Percentiles rank a stretch among this genome's conserved stretches.
Conservation (phyloP, 192 early-diverging fungal genomes). For the Phycomyces blakesleeanus region DNA sequence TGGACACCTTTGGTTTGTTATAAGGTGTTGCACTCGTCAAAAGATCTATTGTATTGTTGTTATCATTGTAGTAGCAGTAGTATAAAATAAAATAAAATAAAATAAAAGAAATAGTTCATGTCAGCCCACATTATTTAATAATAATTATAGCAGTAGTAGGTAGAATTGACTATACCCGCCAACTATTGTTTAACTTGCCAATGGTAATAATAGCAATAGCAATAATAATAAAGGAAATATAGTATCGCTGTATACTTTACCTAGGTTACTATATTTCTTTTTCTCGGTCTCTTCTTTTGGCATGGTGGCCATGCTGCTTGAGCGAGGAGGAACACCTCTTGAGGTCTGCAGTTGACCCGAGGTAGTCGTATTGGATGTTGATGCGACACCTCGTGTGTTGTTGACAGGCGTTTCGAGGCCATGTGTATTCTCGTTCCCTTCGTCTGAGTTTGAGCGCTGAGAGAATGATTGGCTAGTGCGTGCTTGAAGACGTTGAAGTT, state of each 20-base stretch:
- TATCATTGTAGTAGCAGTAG: constrained; percentile 28
- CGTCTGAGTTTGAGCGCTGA: background rate
- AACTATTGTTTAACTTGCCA: too few relatives aligned
- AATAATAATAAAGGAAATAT: too few relatives aligned
- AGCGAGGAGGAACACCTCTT: constrained; percentile 6
- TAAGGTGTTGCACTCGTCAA: constrained; percentile 64
- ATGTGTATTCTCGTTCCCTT: background rate
- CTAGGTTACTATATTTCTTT: constrained; percentile 30
- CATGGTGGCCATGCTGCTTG: background rate
- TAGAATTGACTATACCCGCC: too few relatives aligned
- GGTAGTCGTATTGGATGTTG: background rate
- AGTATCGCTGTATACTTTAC: background rate
- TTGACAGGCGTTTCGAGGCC: too few relatives aligned
- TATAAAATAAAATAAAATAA: too few relatives aligned
- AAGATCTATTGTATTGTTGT: constrained; percentile 48
- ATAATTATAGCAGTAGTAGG: too few relatives aligned
- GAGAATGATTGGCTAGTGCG: constrained; percentile 8
- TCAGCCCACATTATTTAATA: too few relatives aligned
- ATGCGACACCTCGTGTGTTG: too few relatives aligned
- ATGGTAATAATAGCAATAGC: too few relatives aligned
- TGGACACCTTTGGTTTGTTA: constrained; percentile 65
- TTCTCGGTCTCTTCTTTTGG: constrained; percentile 12
- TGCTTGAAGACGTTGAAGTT: constrained; percentile 54
- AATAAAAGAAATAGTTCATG: too few relatives aligned
- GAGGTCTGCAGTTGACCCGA: constrained; percentile 1